phyloP scores from a whole-genome alignment of 2,329 filamentous ascomycete genomes.

The Aspergillus sp. region DNA sequence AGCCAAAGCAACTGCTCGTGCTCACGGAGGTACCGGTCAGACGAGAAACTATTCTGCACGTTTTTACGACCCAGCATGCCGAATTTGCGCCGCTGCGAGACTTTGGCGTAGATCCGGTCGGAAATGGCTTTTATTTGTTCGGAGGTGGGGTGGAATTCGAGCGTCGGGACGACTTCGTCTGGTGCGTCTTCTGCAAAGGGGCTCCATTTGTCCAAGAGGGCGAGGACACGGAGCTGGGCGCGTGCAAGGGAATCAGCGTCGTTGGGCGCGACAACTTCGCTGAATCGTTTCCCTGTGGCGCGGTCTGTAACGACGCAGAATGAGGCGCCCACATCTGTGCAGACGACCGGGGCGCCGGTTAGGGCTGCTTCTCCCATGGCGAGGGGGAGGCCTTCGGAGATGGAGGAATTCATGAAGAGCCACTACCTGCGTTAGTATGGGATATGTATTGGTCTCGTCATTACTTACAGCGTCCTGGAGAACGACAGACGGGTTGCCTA shows the following conservation, averaged over 20 bases:
- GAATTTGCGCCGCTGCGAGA: constrained; percentile 54
- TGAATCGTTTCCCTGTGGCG: constrained; percentile 51
- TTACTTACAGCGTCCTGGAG: constrained; percentile 15
- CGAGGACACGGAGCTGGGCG: constrained; percentile 62
- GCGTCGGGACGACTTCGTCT: constrained; percentile 32
- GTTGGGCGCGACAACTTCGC: constrained; percentile 63
- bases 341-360: constrained; percentile 44
- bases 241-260: constrained; percentile 59
- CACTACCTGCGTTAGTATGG: constrained; percentile 41
- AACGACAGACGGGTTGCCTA: constrained; percentile 15
- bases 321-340: constrained; percentile 42
- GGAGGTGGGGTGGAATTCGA: constrained; percentile 50
- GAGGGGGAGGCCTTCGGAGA: constrained; percentile 45
- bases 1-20: constrained; percentile 61
- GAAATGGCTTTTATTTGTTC: constrained; percentile 55
- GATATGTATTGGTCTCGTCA: too few relatives aligned
- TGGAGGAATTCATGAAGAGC: constrained; percentile 51
- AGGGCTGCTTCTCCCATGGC: constrained; percentile 47
- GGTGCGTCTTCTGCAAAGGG: constrained; percentile 55
- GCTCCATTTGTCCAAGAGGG: constrained; percentile 61
- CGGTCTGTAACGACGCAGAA: constrained; percentile 40
- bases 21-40: constrained; percentile 59
- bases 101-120: constrained; percentile 60
- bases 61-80: constrained; percentile 59
- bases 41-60: constrained; percentile 58